A percentile compares a stretch with the other conserved stretches of the same genome.
Conservation (phyloP, 208 protist species). For the Acanthamoeba healyi region DNA sequence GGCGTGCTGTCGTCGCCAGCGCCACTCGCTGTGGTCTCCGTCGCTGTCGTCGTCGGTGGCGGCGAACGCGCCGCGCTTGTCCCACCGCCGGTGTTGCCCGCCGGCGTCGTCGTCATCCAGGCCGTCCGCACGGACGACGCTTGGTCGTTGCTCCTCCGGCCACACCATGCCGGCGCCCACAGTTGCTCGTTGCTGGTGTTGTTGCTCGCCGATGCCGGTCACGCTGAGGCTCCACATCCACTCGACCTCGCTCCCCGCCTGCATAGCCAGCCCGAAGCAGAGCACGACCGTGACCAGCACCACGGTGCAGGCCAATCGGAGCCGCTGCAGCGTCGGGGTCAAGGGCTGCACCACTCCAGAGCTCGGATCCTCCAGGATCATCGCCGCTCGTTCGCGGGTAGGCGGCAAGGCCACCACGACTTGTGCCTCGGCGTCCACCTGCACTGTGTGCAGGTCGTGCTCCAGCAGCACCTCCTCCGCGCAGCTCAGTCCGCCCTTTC, state of each 20-base stretch:
- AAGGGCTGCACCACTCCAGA: not conserved
- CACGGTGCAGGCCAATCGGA: not conserved
- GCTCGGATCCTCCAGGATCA: no score
- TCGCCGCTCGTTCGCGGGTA: no score
- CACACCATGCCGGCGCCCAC: not conserved
- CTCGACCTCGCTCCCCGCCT: not conserved
- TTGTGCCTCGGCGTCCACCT: no score
- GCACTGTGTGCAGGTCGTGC: not conserved
- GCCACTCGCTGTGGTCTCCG: not conserved
- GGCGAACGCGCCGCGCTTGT: not conserved
- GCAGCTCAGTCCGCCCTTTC: not conserved
- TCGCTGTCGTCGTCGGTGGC: not conserved
- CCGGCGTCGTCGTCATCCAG: not conserved
- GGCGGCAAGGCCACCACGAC: no score
- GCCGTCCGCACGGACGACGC: not conserved
- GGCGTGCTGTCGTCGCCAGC: not conserved
- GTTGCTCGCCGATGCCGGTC: not conserved
- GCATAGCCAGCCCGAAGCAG: not conserved
- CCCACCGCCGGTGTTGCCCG: not conserved
- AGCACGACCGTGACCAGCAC: not conserved
- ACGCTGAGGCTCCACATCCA: not conserved
- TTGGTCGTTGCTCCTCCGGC: not conserved
- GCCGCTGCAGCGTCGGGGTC: not conserved
- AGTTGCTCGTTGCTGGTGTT: not conserved
- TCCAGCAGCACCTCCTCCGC: not conserved